These are phyloP conservation scores for Annulohypoxylon bovei DNA, from an alignment of 495 filamentous ascomycete species.

Conservation along the genomic window DNA sequence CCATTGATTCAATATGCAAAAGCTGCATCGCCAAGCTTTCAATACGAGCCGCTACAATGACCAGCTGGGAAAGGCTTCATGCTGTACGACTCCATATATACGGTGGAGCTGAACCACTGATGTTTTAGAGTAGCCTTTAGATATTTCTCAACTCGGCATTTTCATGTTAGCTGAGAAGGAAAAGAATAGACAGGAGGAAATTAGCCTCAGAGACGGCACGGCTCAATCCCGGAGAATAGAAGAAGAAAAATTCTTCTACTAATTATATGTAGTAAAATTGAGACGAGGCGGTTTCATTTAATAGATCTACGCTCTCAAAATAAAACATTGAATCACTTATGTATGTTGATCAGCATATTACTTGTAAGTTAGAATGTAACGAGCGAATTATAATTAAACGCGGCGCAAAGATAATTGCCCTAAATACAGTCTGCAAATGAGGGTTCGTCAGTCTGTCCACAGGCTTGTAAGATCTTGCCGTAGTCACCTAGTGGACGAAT, in stretches of 20 bases:
- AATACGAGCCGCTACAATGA: conserved; percentile 35
- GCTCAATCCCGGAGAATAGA: not conserved
- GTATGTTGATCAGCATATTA: not conserved
- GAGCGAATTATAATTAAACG: conserved; percentile 34
- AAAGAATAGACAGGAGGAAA: not conserved
- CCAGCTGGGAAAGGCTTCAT: conserved; percentile 22
- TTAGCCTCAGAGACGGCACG: not conserved
- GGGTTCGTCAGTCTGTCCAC: conserved; percentile 29
- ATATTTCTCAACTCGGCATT: not conserved
- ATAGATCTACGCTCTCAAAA: not conserved
- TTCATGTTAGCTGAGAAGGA: not conserved
- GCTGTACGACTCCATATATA: conserved; percentile 22
- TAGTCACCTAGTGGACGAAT: conserved; percentile 11
- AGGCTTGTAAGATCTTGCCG: conserved; percentile 18
- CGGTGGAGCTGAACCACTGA: conserved; percentile 8
- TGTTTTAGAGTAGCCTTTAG: not conserved
- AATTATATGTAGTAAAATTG: not conserved
- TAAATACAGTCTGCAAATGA: conserved; percentile 32
- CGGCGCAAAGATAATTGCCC: conserved; percentile 8
- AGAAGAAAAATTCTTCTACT: not conserved
- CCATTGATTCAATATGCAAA: conserved; percentile 24
- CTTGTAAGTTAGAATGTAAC: conserved; percentile 10
- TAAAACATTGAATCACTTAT: not conserved
- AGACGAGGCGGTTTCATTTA: not conserved
- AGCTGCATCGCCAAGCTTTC: conserved; percentile 35